A percentile compares a stretch with the other conserved stretches of the same genome.
Conservation (phyloP, 116 monocot genomes). For the Papilionanthe hybrid region DNA sequence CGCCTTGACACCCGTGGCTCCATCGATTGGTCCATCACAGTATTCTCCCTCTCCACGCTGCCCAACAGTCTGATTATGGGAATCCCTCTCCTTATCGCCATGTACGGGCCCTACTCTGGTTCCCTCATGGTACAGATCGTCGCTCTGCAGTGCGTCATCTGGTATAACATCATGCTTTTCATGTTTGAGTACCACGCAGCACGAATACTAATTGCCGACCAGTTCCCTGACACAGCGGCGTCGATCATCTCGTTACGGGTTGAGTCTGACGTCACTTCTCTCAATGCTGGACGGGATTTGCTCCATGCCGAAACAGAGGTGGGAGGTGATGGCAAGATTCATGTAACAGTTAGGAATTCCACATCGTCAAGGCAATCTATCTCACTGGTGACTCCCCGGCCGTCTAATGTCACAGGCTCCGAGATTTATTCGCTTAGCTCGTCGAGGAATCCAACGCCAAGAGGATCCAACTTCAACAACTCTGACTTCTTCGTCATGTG, state of each 20-base stretch:
- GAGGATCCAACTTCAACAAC: constrained; percentile 74
- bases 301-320: constrained; percentile 63
- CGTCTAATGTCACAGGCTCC: constrained; percentile 77
- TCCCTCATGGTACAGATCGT: too few relatives aligned
- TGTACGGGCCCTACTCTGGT: too few relatives aligned
- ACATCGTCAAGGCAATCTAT: constrained; percentile 57
- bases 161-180: constrained; percentile 83
- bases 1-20: too few relatives aligned
- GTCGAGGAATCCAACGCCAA: too few relatives aligned
- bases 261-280: constrained; percentile 71
- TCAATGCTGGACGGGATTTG: constrained; percentile 51
- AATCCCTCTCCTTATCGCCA: too few relatives aligned
- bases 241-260: constrained; percentile 66
- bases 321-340: constrained; percentile 69
- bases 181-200: constrained; percentile 88
- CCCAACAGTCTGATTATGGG: too few relatives aligned
- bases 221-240: constrained; percentile 71
- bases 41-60: too few relatives aligned
- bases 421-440: constrained; percentile 82
- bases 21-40: too few relatives aligned
- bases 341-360: constrained; percentile 67
- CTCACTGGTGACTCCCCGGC: constrained; percentile 59
- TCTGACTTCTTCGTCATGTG: constrained; percentile 62
- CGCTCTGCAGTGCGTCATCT: constrained; percentile 92
- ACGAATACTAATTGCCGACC: constrained; percentile 55